A percentile compares a stretch with the other conserved stretches of the same genome.
phyloP scores from a whole-genome alignment of 2,329 filamentous ascomycete genomes.

The Trichoderma atrobrunneum region DNA sequence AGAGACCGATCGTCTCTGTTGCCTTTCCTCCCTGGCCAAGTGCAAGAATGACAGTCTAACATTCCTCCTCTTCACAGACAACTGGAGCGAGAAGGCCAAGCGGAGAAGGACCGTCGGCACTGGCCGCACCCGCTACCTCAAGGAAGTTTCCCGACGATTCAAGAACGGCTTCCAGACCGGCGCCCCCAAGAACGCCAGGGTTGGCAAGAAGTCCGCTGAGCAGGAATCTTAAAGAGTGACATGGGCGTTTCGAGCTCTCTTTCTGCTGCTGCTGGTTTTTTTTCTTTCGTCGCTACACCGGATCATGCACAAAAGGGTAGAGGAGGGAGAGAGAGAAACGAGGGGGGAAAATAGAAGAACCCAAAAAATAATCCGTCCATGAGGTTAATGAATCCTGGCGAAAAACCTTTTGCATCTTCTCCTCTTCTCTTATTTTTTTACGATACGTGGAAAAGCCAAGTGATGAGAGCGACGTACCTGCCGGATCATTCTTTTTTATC shows the following conservation, averaged over 20 bases:
- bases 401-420: background rate
- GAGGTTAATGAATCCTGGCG: slow-evolving; percentile 19
- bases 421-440: slow-evolving; percentile 7
- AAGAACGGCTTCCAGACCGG: slow-evolving; percentile 97
- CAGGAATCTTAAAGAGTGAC: slow-evolving; percentile 34
- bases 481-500: background rate
- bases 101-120: slow-evolving; percentile 98
- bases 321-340: slow-evolving; percentile 18
- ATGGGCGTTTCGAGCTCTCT: slow-evolving; percentile 5
- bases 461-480: slow-evolving; percentile 12
- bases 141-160: slow-evolving; percentile 88
- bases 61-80: slow-evolving; percentile 59
- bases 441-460: background rate
- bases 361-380: slow-evolving; percentile 8
- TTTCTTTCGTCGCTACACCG: slow-evolving; percentile 18
- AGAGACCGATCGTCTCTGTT: background rate
- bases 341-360: slow-evolving; percentile 18
- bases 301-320: slow-evolving; percentile 22
- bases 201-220: slow-evolving; percentile 31
- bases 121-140: slow-evolving; percentile 93
- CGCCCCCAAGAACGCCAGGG: slow-evolving; percentile 74
- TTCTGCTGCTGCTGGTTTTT: slow-evolving; percentile 8
- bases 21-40: background rate
- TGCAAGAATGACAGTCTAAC: background rate
- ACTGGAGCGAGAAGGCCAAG: slow-evolving; percentile 99